Evolutionary conservation across 305 asterid species (phyloP).

Genomic region (Andrographis paniculata): DNA sequence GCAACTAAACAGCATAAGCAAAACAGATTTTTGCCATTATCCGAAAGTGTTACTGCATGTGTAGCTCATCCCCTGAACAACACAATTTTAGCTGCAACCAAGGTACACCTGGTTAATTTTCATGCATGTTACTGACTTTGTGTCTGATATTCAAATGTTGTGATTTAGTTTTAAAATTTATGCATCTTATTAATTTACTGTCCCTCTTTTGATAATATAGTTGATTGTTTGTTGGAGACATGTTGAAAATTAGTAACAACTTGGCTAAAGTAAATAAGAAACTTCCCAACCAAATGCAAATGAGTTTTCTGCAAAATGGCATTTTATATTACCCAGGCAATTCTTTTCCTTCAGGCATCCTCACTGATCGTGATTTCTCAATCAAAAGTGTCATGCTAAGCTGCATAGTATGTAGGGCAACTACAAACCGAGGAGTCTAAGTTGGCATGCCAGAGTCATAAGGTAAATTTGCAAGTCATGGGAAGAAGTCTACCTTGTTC

Average conservation of each 20-base stretch:
- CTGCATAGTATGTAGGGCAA: constrained; percentile 1
- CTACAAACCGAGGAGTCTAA: not conserved
- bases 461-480: too few relatives aligned
- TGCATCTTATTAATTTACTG: not conserved
- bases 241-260: too few relatives aligned
- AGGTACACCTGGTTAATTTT: constrained; percentile 41
- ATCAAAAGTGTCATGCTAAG: constrained; percentile 23
- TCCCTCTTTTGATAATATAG: not conserved
- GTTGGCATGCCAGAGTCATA: too few relatives aligned
- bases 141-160: too few relatives aligned
- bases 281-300: too few relatives aligned
- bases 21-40: constrained; percentile 43
- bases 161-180: constrained; percentile 1
- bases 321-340: not conserved
- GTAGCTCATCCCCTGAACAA: constrained; percentile 70
- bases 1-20: constrained; percentile 29
- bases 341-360: constrained; percentile 36
- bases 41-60: constrained; percentile 71
- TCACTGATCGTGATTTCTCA: constrained; percentile 57
- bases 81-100: constrained; percentile 82
- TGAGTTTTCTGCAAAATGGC: not conserved
- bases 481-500: too few relatives aligned
- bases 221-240: too few relatives aligned
- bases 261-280: too few relatives aligned
- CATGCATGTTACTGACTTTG: too few relatives aligned